Base-by-base conservation (phyloP, 2,329 filamentous ascomycete genomes). In the Sclerotinia minor region DNA sequence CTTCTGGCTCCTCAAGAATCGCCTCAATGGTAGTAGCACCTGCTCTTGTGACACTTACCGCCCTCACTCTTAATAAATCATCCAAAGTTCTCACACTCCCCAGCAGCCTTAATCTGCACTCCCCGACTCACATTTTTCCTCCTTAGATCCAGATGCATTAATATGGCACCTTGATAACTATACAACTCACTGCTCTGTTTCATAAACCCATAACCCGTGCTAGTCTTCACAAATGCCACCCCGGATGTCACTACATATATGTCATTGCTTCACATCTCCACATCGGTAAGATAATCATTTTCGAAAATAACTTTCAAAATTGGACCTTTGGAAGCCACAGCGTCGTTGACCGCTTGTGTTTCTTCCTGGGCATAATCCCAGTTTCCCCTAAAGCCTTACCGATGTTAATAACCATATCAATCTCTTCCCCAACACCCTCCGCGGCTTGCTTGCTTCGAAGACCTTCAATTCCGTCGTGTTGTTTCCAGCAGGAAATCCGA, bases 261-360 rank as follows among this genome's bases (percentile, higher is more conserved):
- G 72, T 72, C 85, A 87, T 0, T 88, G 78, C 7, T 76, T 78
- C 11, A 80, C 71, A 88, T 85, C 49, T 87, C 80, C 15, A 81
- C 73, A 0, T 83, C 77, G 1, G 78, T 38, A 0, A 88, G 79
- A 73, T 68, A 88, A 72, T 87, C 85, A 71, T 86, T 88, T 72
- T 88, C 85, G 67, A 88, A 87, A 60, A 88, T 88, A 63, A 88
- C 85, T 73, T 88, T 88, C 8, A 88, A 78, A 0, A 80, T 78
- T 0, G 80, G 83, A 0, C 80, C 81, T 8, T 77, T 67, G n/a
- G 75, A 72, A 0, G 74, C 72, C 3, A 87, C 84, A 0, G 78
- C 80, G 0, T 80, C 73, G 70, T 87, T 86, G 69, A 88, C 76
- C 41, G 75, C 73, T 0, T 76, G 73, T 60, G 88, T 84, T 72